Evolutionary conservation across 306 rosid genomes (phyloP).

Genomic region (Malus orientalis): DNA sequence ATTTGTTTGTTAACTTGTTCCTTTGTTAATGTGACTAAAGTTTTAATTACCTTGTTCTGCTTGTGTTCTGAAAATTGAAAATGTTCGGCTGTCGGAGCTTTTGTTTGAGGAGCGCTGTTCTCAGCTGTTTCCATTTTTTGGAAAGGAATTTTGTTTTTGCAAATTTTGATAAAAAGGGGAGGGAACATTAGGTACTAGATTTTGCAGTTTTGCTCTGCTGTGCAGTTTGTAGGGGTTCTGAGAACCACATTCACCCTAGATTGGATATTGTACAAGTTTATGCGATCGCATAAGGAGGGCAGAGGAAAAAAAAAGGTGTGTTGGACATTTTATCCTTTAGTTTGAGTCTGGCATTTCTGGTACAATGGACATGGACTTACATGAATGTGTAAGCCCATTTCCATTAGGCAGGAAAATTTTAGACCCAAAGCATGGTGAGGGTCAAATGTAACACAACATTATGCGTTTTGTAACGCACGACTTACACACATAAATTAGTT

Average conservation of each 20-base stretch:
- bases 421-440: too few species aligned
- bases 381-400: too few species aligned
- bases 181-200: neutral
- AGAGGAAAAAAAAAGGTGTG: neutral
- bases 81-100: neutral
- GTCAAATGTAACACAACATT: too few species aligned
- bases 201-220: neutral
- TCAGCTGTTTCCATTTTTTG: neutral
- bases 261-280: too few species aligned
- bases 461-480: too few species aligned
- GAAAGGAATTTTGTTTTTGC: neutral
- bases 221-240: neutral
- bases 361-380: too few species aligned
- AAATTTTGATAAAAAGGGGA: neutral
- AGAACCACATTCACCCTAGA: neutral
- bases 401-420: too few species aligned
- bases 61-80: neutral
- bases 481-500: too few species aligned
- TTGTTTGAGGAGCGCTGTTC: neutral
- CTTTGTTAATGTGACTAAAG: slow-evolving; percentile 13
- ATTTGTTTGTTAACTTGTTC: neutral
- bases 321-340: too few species aligned
- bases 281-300: neutral
- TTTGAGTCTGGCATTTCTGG: too few species aligned
- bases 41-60: neutral